Evolutionary conservation across 352 stramenopile genomes (phyloP), one percentile per base, ranked within the genome.

Genomic region (Phytophthora pinifolia): DNA sequence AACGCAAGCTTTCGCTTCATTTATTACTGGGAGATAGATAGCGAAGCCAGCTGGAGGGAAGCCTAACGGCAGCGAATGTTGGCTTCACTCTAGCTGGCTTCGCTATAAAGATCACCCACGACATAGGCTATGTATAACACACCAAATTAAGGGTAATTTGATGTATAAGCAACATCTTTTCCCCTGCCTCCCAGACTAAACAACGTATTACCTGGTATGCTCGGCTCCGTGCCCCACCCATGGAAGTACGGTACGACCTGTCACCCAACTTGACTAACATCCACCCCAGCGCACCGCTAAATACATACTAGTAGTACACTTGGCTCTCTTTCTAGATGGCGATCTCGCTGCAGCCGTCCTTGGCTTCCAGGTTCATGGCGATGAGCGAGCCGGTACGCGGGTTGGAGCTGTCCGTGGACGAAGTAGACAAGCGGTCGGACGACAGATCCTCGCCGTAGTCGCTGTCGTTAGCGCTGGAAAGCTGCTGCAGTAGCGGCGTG

Each of bases 341-440:
- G 38, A 74, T 67, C 53, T 74, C 65, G 20, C 56, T 74, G 46
- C 51, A 54, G 25, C 55, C 57, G 38, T 60, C 57, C 53, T 72
- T 72, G 14, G 62, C 60, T 10, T 76, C 59, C 32, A 71, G 31
- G 17, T 73, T 67, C 14, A 76, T 37, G 9, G 59, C 63, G 45
- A 79, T 79, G 33, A 79, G 50, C 36, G 70, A 79, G 0, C 70
- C 70, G 1, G 58, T 46, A 27, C 70, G 67, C 30, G 36, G 63
- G 29, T 67, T 66, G 13, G 17, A 42, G 31, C 58, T 71, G 39
- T 68, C 62, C 1, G 53, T 47, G 2, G 65, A 70, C 10, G 54
- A 38, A 1, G 46, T 58, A 9, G 65, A 74, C 29, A 41, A 52
- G n/a, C 65, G 69, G 6, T 72, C 54, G 10, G 42, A 53, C 15